Evolutionary conservation across 257 asterid genomes (phyloP), one percentile per base, ranked within the genome.

Genomic region (Gentiana dahurica): DNA sequence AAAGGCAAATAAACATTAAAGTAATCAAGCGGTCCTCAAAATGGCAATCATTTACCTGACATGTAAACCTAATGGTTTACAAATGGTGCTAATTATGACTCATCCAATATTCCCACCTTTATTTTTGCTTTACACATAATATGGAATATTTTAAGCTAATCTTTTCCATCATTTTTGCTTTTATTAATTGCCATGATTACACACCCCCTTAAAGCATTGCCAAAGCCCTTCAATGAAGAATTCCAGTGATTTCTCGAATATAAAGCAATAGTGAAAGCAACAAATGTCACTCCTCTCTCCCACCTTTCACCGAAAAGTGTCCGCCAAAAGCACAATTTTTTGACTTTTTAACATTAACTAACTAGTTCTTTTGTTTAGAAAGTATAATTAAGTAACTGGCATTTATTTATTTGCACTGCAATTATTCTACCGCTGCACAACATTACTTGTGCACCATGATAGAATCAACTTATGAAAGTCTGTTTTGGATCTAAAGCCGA

Each of bases 271-370:
- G 64, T 49, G 41, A 66, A 53, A 41, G 46, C 46, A 41, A 41
- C 8, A 62, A 68, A 68, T 24, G 71, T 52, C 65, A 49, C 32
- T 62, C 60, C 62, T 37, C 73, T 59, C 73, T 9, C 56, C 49
- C 69, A 78, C 79, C 80, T 81, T 81, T 82, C 88, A 88, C 95
- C 95, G 87, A 77, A 85, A 88, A 85, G 86, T 73, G 12, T 76
- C 58, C 86, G 75, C 75, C 79, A 65, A 55, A 51, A 50, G 74
- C 71, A 36, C 55, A 70, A 69, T 62, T 60, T 73, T 70, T 78
- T 78, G 71, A 73, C 79, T 72, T 79, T 72, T 54, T 33, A 36
- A 54, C 63, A 39, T 61, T 49, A 34, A 61, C 48, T 5, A 37
- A 44, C 10, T 58, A 45, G 48, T 49, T 24, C 24, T 24, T 24